phyloP scores from a whole-genome alignment of 225 moss, liverwort and hornwort genomes.

The Neckera pumila region DNA sequence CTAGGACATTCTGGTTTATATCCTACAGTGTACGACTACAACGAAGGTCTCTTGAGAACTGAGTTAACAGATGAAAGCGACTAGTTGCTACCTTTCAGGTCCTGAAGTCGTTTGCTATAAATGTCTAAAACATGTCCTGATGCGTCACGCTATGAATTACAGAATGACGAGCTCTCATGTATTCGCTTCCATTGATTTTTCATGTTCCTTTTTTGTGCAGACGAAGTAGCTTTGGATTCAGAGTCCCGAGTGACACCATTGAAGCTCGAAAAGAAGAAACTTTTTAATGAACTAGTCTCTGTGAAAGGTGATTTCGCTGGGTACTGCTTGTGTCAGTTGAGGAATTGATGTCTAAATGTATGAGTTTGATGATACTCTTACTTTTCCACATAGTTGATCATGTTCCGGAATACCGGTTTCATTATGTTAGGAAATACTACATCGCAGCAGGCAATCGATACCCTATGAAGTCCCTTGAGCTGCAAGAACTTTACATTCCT shows the following conservation, averaged over 20 bases:
- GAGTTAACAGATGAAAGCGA: background rate
- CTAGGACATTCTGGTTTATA: background rate
- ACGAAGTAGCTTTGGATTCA: conserved; percentile 85
- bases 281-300: conserved; percentile 66
- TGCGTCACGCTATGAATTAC: background rate
- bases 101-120: background rate
- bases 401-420: background rate
- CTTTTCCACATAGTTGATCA: background rate
- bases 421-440: background rate
- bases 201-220: conserved; percentile 19
- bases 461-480: background rate
- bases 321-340: background rate
- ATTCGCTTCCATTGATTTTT: background rate
- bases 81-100: background rate
- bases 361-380: background rate
- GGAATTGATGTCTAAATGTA: background rate
- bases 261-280: conserved; percentile 72
- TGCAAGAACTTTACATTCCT: background rate
- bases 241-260: conserved; percentile 75
- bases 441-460: background rate
- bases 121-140: background rate
- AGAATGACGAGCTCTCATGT: background rate
- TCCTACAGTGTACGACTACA: background rate
- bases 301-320: conserved; percentile 44
- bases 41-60: background rate